A percentile compares a stretch with the other conserved stretches of the same genome.
Conservation (phyloP, 257 asterid species). For the Schizonepeta tenuifolia region DNA sequence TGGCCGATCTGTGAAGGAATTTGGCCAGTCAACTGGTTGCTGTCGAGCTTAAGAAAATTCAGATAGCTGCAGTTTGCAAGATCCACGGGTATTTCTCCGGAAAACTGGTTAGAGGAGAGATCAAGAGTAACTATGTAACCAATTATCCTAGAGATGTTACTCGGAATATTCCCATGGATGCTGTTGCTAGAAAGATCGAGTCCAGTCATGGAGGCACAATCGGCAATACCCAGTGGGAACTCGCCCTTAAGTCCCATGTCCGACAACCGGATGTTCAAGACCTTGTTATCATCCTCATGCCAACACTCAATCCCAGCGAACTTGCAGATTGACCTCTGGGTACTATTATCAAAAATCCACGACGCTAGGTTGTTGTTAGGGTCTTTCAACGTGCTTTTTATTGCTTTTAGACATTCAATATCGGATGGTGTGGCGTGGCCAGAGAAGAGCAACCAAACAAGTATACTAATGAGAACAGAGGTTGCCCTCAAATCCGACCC, state of each 20-base stretch:
- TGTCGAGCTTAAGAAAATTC: slow-evolving; percentile 57
- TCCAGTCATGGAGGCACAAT: slow-evolving; percentile 70
- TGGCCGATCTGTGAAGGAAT: slow-evolving; percentile 49
- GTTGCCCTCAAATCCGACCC: slow-evolving; percentile 32
- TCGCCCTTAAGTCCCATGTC: slow-evolving; percentile 79
- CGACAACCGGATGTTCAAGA: slow-evolving; percentile 57
- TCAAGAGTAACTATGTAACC: slow-evolving; percentile 51
- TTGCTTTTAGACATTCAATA: slow-evolving; percentile 61
- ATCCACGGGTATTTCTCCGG: slow-evolving; percentile 66
- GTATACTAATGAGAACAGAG: slow-evolving; percentile 35
- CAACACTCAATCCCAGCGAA: slow-evolving; percentile 77
- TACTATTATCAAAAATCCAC: slow-evolving; percentile 65
- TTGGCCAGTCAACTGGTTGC: slow-evolving; percentile 57
- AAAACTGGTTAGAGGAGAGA: slow-evolving; percentile 72
- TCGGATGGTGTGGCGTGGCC: slow-evolving; percentile 52
- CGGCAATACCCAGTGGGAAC: slow-evolving; percentile 64
- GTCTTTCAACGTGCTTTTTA: slow-evolving; percentile 55
- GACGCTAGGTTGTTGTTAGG: slow-evolving; percentile 52
- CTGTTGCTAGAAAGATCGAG: slow-evolving; percentile 76
- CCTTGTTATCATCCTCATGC: slow-evolving; percentile 73
- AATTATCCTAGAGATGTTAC: slow-evolving; percentile 50
- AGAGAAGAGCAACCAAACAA: slow-evolving; percentile 48
- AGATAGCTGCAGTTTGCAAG: slow-evolving; percentile 61
- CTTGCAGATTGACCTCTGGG: slow-evolving; percentile 66
- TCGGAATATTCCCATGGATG: slow-evolving; percentile 60